Conservation (phyloP, 371 early-diverging fungal genomes). For the Rhizopus sp. region DNA sequence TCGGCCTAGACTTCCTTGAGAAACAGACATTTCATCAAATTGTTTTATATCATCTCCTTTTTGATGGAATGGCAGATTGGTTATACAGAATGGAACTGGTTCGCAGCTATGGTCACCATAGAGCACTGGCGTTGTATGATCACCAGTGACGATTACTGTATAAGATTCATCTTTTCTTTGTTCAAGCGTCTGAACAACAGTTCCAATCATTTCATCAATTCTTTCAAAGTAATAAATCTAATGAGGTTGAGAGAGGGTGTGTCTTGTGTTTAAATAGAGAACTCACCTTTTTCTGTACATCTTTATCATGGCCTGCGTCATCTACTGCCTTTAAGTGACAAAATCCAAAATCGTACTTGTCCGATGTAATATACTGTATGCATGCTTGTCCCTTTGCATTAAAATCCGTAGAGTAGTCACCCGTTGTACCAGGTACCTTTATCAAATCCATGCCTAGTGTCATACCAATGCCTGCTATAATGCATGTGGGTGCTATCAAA, state of each 20-base stretch:
- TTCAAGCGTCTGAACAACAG: constrained; percentile 22
- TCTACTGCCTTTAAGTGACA: constrained; percentile 60
- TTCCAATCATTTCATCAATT: constrained; percentile 47
- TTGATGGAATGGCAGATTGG: constrained; percentile 8
- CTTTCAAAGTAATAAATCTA: constrained; percentile 40
- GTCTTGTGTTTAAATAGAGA: background rate
- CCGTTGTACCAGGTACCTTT: constrained; percentile 51
- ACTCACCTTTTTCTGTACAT: constrained; percentile 36
- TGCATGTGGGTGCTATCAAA: constrained; percentile 60
- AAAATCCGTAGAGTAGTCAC: constrained; percentile 51
- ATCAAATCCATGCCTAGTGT: constrained; percentile 50
- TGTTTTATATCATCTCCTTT: constrained; percentile 25
- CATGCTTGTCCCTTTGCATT: constrained; percentile 44
- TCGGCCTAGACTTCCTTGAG: constrained; percentile 40
- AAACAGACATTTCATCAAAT: constrained; percentile 38
- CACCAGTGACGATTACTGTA: constrained; percentile 51
- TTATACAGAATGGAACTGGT: constrained; percentile 50
- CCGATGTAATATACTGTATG: constrained; percentile 16
- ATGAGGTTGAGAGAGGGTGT: background rate
- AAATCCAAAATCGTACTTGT: constrained; percentile 49
- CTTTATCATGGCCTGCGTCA: constrained; percentile 55
- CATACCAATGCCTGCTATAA: constrained; percentile 57
- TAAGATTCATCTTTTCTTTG: constrained; percentile 29
- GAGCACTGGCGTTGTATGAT: constrained; percentile 54
- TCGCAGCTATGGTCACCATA: constrained; percentile 56